Evolutionary conservation across 805 yeast genomes (phyloP).

Genomic region (Candida sithepensis): DNA sequence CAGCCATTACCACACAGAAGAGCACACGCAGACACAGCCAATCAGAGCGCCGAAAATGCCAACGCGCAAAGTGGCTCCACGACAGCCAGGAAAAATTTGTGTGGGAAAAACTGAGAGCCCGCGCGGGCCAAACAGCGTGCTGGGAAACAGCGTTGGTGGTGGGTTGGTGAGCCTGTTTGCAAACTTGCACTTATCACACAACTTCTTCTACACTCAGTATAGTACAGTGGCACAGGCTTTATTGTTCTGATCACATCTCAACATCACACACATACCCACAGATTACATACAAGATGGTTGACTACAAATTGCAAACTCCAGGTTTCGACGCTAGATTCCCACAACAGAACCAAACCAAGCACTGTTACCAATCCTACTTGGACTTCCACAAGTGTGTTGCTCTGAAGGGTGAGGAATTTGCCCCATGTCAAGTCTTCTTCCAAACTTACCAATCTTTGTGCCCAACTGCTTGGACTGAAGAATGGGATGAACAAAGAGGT

Average conservation of each 20-base stretch:
- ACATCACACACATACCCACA: slow-evolving; percentile 1
- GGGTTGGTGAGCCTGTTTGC: background rate
- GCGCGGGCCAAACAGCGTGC: no score
- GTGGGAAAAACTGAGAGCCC: background rate
- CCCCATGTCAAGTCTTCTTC: slow-evolving; percentile 94
- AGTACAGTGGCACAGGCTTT: no score
- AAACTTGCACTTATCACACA: background rate
- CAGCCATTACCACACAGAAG: background rate
- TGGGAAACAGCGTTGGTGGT: no score
- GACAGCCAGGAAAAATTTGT: background rate
- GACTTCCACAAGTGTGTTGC: slow-evolving; percentile 97
- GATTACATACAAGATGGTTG: slow-evolving; percentile 34
- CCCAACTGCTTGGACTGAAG: slow-evolving; percentile 81
- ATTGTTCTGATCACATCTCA: background rate
- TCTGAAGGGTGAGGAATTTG: slow-evolving; percentile 97
- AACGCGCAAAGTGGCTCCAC: background rate
- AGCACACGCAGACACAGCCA: background rate
- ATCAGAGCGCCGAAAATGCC: background rate
- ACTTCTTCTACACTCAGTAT: no score
- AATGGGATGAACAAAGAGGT: slow-evolving; percentile 83
- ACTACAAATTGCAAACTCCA: slow-evolving; percentile 54
- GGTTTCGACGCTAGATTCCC: slow-evolving; percentile 95
- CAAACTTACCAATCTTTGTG: slow-evolving; percentile 84
- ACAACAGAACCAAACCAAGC: slow-evolving; percentile 94
- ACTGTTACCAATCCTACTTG: slow-evolving; percentile 97